Percentiles rank a stretch among this genome's conserved stretches.
phyloP scores from a whole-genome alignment of 495 filamentous ascomycete genomes.

The Penicillium angulare region DNA sequence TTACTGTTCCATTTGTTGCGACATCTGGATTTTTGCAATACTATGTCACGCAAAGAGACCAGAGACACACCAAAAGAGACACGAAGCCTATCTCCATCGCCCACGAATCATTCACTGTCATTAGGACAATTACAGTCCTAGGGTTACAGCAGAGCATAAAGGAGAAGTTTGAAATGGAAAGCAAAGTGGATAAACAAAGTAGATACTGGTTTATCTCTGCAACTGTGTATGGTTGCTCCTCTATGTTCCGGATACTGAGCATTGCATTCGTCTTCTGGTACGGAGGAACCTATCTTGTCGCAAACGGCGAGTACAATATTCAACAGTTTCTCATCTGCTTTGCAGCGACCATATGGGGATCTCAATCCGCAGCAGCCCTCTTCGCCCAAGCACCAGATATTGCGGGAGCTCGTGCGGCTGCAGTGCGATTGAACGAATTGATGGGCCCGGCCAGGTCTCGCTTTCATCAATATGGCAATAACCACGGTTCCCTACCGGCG shows the following conservation, averaged over 20 bases:
- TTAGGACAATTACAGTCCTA: too few relatives aligned
- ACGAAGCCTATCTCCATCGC: too few relatives aligned
- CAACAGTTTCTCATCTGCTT: slow-evolving; percentile 83
- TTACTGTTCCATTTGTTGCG: slow-evolving; percentile 71
- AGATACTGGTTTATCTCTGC: slow-evolving; percentile 30
- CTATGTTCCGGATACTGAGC: slow-evolving; percentile 74
- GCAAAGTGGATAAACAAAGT: slow-evolving; percentile 55
- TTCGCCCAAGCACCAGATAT: slow-evolving; percentile 82
- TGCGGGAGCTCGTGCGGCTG: slow-evolving; percentile 76
- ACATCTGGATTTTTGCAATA: slow-evolving; percentile 79
- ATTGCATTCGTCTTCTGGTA: slow-evolving; percentile 89
- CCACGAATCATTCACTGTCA: too few relatives aligned
- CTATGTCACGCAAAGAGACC: slow-evolving; percentile 67
- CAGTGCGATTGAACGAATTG: slow-evolving; percentile 67
- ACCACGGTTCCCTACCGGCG: slow-evolving; percentile 68
- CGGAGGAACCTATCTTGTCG: slow-evolving; percentile 73
- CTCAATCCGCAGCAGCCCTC: slow-evolving; percentile 74
- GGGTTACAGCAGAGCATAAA: too few relatives aligned
- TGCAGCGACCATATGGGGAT: slow-evolving; percentile 68
- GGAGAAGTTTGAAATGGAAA: too few relatives aligned
- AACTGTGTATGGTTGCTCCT: slow-evolving; percentile 66
- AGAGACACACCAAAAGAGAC: slow-evolving; percentile 62
- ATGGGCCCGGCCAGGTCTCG: too few relatives aligned
- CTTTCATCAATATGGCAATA: too few relatives aligned
- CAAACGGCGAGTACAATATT: slow-evolving; percentile 61